Evolutionary conservation across 495 filamentous ascomycete genomes (phyloP), one percentile per base, ranked within the genome.

Genomic region (Penicillium parvum): DNA sequence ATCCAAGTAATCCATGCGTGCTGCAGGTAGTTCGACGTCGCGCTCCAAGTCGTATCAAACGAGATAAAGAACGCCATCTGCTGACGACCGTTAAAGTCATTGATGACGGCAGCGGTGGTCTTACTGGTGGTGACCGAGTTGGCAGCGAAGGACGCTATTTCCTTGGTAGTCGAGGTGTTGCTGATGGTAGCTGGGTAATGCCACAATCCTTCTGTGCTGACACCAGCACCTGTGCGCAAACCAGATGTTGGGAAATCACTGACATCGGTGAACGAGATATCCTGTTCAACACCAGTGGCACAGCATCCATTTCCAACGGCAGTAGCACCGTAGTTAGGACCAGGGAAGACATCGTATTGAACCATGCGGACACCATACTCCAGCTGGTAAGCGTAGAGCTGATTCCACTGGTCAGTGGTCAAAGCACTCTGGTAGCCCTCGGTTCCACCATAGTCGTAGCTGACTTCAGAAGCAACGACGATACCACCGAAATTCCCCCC

Each of bases 1-100:
- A 79, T 54, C 77, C 77, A 83, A 48, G 73, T 72, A 44, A 83
- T 80, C 74, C 75, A 81, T n/a, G 74, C 74, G 58, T 83, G 79
- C 57, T 79, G 76, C 44, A 82, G 55, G 43, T 66, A 76, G 51
- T 68, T 80, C 50, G 72, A 76, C 7, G 76, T 68, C 10, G 64
- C 53, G 45, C 73, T 72, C 78, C 79, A 82, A 40, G 68, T 70
- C 5, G 74, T 73, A 25, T 76, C 75, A 43, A 74, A 77, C 12
- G 55, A 51, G 27, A 76, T 71, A 62, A 80, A 81, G 61, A 78
- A 81, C 0, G 71, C 78, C 78, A 82, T 79, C 57, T 83, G 75
- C 60, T 82, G 65, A 34, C 78, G 67, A 18, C 73, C 74, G 32
- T 59, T 58, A 42, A 81, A 74, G 46, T 73, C 68, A 60, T 81